Evolutionary conservation across 768 basidiomycete genomes (phyloP), one percentile per base, ranked within the genome.

Genomic region (Tylopilus sp.): DNA sequence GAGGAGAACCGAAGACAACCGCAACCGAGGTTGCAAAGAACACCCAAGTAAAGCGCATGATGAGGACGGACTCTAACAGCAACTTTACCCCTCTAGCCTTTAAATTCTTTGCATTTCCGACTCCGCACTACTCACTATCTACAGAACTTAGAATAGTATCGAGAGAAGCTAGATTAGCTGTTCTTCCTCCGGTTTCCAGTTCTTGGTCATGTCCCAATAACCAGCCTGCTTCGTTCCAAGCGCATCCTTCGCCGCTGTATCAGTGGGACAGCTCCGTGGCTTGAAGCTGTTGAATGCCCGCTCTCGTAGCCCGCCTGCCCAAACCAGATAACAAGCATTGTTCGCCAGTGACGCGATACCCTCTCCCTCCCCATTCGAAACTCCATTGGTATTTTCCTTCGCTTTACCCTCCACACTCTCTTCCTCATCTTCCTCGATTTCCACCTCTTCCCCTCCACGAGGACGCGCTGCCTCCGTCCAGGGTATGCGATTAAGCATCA

Each of bases 181-280:
- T 58, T 90, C 88, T 48, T 92, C 90, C 67, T 88, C 86, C 5
- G 82, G 79, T 66, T 82, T 88, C 82, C 85, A 91, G 62, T 89
- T 88, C 82, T 94, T 97, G 25, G 92, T 85, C 69, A 90, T 80
- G 68, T 98, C 95, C 95, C 95, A 98, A 66, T 93, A 89, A 0
- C 91, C 90, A 43, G 85, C 85, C 69, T 93, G 67, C 76, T 85
- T 92, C 52, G 81, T 78, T 1, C 95, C 95, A 23, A 98, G 75
- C 44, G 82, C 76, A 58, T 97, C 95, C 70, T 89, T 90, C 12
- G 92, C 95, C 33, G 84, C 77, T 21, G 79, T 71, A 67, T 99
- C 97, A 0, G 88, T 90, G 26, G 88, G 89, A 59, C 88, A 91
- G 48, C 78, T 83, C 73, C 81, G 86, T 30, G 87, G 85, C 64